Base-by-base conservation (phyloP, 2,329 filamentous ascomycete species). In the Ophiocordyceps australis region DNA sequence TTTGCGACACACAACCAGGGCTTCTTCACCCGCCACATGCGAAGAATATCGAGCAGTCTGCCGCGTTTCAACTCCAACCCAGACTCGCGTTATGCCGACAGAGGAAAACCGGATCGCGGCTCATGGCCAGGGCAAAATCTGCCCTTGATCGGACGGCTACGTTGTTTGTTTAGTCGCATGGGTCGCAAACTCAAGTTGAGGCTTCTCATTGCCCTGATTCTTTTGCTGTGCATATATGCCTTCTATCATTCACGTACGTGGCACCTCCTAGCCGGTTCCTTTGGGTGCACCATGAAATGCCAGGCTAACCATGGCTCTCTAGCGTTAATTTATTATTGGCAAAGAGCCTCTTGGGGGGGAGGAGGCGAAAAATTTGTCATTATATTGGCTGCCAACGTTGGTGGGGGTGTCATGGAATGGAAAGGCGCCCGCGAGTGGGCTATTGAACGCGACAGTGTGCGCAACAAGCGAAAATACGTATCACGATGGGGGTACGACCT, bases 361-460 rank as follows among this genome's bases (percentile, higher is more conserved):
- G 80, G 80, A 25, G 89, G 89, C 13, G 74, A 75, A 44, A 95
- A 93, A 43, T 85, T 78, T 43, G 89, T 98, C 35, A 77, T 98
- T 28, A 83, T 98, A 34, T 61, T 95, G 13, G 85, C 79, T 14
- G 85, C 89, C 28, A 98, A 98, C 43, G 68, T 92, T 35, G 89
- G 89, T 25, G 89, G 89, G 31, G 89, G 89, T 40, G 89, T 98
- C 7, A 95, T 95, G 83, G 86, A 94, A 45, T 94, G 83, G 86
- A 98, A 98, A 51, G 86, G 86, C 0, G 79, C 86, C 13, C 70
- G 85, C 32, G 89, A 98, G 55, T 98, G 89, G 89, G 89, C 89
- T 1, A 92, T 95, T 41, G 89, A 98, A 55, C 67, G 89, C 47
- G 85, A 95, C 56, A 95, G 86, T 45, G 71, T 95, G 28, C 74